A percentile compares a stretch with the other conserved stretches of the same genome.
Evolutionary conservation across 768 basidiomycete genomes (phyloP).

Genomic region (Leccinum disarticulatum): DNA sequence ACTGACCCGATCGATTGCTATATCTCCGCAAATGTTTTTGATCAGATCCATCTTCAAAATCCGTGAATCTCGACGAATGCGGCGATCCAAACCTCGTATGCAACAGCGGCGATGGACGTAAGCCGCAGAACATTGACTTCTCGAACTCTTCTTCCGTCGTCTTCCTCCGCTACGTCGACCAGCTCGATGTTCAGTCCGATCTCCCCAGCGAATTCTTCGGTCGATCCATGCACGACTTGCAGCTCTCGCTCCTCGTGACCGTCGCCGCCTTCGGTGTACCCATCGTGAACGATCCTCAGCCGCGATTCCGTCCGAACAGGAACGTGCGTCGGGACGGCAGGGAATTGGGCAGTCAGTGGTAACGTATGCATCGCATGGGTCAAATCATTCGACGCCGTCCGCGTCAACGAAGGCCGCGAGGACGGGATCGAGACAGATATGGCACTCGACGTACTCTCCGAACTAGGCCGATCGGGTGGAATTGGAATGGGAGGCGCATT

Average conservation of each 20-base stretch:
- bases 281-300: slow-evolving; percentile 30
- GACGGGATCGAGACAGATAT: slow-evolving; percentile 15
- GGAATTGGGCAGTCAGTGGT: slow-evolving; percentile 32
- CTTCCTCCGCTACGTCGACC: slow-evolving; percentile 13
- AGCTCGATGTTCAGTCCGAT: slow-evolving; percentile 16
- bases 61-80: slow-evolving; percentile 31
- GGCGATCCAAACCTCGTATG: slow-evolving; percentile 45
- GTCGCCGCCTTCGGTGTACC: slow-evolving; percentile 17
- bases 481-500: slow-evolving; percentile 29
- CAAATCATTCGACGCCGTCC: slow-evolving; percentile 27
- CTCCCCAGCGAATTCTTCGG: not conserved
- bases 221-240: slow-evolving; percentile 23
- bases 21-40: slow-evolving; percentile 18
- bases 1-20: slow-evolving; percentile 18
- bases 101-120: slow-evolving; percentile 35
- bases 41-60: slow-evolving; percentile 30
- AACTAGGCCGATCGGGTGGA: slow-evolving; percentile 27
- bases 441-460: slow-evolving; percentile 26
- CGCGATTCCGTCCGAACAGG: slow-evolving; percentile 34
- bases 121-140: slow-evolving; percentile 7
- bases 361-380: slow-evolving; percentile 14
- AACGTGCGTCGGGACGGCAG: slow-evolving; percentile 31
- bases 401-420: slow-evolving; percentile 21
- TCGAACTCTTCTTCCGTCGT: slow-evolving; percentile 7
- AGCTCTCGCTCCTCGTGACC: slow-evolving; percentile 21